These are phyloP conservation scores for Plasmodium fragile DNA, from an alignment of 169 alveolate genomes.

Conservation along the genomic window DNA sequence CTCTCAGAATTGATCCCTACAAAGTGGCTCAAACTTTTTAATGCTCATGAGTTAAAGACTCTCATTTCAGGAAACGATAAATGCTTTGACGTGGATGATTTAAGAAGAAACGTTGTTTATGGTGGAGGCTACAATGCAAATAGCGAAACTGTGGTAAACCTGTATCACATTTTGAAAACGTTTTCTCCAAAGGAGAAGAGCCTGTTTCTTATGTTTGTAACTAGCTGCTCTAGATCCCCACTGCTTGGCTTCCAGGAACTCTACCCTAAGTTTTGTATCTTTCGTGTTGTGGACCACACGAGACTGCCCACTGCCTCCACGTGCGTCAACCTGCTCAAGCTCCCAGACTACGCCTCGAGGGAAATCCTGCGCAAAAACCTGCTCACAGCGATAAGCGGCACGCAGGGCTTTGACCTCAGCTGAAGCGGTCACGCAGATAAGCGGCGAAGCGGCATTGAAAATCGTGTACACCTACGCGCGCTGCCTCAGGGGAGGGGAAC, in stretches of 20 bases:
- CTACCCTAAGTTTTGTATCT: constrained; percentile 95
- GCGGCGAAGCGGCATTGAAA: too few species aligned
- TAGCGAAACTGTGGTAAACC: constrained; percentile 89
- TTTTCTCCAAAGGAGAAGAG: constrained; percentile 89
- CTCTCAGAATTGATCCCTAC: constrained; percentile 91
- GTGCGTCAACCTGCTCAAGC: constrained; percentile 95
- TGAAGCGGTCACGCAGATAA: constrained; percentile 71
- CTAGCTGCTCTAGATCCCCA: constrained; percentile 97
- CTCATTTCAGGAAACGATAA: constrained; percentile 94
- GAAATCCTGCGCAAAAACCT: constrained; percentile 87
- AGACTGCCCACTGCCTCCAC: constrained; percentile 97
- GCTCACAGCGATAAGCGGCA: constrained; percentile 90
- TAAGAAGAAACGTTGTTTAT: constrained; percentile 90
- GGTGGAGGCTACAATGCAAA: constrained; percentile 92
- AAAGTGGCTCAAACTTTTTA: constrained; percentile 93
- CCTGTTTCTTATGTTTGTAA: constrained; percentile 94
- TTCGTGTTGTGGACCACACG: constrained; percentile 88
- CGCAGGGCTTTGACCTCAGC: constrained; percentile 94
- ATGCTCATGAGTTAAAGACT: constrained; percentile 94
- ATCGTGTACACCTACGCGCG: neutral
- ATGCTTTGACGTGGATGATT: constrained; percentile 92
- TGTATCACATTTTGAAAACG: constrained; percentile 94
- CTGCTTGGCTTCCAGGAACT: constrained; percentile 93
- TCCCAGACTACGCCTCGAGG: constrained; percentile 94
- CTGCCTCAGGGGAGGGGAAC: too few species aligned